phyloP scores from a whole-genome alignment of 2,329 filamentous ascomycete genomes.

The Colletotrichum karsti region DNA sequence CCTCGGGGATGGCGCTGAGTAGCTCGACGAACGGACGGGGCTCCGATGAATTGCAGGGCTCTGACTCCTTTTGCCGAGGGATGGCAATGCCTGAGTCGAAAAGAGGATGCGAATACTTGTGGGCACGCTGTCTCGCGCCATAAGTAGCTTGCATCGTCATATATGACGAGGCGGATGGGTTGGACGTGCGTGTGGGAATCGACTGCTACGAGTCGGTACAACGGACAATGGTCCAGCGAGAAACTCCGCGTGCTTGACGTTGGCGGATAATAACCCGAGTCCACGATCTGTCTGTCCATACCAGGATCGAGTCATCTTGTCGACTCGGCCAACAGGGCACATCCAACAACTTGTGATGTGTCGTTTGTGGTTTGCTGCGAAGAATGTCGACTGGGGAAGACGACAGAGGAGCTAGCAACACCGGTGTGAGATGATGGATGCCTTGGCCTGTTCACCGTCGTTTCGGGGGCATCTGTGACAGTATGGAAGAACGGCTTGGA shows the following conservation, averaged over 20 bases:
- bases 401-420: not conserved
- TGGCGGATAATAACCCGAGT: not conserved
- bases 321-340: not conserved
- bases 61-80: not conserved
- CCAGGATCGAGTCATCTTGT: not conserved
- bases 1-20: not conserved
- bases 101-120: not conserved
- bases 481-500: not conserved
- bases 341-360: not conserved
- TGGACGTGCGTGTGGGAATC: not conserved
- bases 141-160: conserved; percentile 19
- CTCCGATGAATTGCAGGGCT: not conserved
- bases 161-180: conserved; percentile 4
- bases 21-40: not conserved
- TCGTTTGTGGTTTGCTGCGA: not conserved
- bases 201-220: not conserved
- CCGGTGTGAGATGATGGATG: conserved; percentile 3
- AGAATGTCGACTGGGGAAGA: not conserved
- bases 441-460: conserved; percentile 21
- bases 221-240: not conserved
- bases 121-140: conserved; percentile 3
- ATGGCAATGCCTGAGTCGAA: not conserved
- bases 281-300: not conserved
- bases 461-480: conserved; percentile 17
- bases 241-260: not conserved